Conservation (phyloP, 371 early-diverging fungal species). For the Apophysomyces elegans region DNA sequence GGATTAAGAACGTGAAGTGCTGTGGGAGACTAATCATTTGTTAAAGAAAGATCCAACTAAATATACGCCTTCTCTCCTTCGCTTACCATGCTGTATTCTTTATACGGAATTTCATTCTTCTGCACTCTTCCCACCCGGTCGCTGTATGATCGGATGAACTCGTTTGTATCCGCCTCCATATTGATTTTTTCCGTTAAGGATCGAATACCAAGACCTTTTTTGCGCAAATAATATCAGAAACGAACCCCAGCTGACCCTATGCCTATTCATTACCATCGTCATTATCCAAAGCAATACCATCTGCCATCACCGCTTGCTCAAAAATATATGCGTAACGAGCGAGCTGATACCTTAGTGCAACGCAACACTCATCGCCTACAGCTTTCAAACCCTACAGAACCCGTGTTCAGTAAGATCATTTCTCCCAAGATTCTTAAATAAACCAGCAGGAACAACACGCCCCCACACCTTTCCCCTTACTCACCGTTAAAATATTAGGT, state of each 20-base stretch:
- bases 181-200: conserved; percentile 64
- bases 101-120: conserved; percentile 52
- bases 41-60: not conserved
- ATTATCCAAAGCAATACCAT: conserved; percentile 38
- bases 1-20: conserved; percentile 64
- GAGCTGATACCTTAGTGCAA: conserved; percentile 64
- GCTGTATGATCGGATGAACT: conserved; percentile 40
- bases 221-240: not conserved
- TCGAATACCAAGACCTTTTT: conserved; percentile 48
- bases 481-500: conserved; percentile 66
- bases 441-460: not conserved
- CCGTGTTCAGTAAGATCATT: too few relatives aligned
- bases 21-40: conserved; percentile 48
- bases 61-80: conserved; percentile 6
- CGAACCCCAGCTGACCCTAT: not conserved
- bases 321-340: conserved; percentile 60
- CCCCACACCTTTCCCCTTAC: not conserved
- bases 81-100: conserved; percentile 59
- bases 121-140: conserved; percentile 23
- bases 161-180: conserved; percentile 50
- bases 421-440: too few relatives aligned
- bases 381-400: conserved; percentile 60
- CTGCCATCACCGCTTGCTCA: conserved; percentile 36
- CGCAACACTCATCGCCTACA: conserved; percentile 72
- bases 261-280: conserved; percentile 19